A percentile compares a stretch with the other conserved stretches of the same genome.
Conservation (phyloP, 2,329 filamentous ascomycete genomes). For the Tolypocladium endophyticum region DNA sequence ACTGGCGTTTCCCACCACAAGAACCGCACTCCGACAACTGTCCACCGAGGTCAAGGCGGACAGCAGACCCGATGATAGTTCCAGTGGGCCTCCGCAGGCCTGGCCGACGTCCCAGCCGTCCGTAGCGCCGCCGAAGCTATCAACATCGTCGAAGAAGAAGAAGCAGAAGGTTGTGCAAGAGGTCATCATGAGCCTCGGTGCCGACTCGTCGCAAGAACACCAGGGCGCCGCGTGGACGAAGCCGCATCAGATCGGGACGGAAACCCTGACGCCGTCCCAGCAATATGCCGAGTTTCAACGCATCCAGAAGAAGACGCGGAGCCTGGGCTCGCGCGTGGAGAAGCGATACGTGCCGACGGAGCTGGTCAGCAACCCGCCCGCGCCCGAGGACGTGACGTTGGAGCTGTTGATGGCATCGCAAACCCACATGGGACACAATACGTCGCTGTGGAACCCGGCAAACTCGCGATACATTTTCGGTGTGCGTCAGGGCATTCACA, state of each 20-base stretch:
- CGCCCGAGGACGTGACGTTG: conserved; percentile 71
- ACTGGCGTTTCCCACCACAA: conserved; percentile 33
- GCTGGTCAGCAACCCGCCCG: conserved; percentile 62
- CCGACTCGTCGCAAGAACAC: conserved; percentile 23
- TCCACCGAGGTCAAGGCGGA: conserved; percentile 18
- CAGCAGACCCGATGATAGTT: not conserved
- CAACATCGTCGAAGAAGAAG: conserved; percentile 17
- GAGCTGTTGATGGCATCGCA: conserved; percentile 84
- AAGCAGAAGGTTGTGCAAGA: conserved; percentile 23
- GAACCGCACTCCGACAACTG: conserved; percentile 19
- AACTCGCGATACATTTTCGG: conserved; percentile 94
- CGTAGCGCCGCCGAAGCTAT: conserved; percentile 11
- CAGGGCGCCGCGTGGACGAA: conserved; percentile 21
- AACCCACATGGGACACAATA: conserved; percentile 82
- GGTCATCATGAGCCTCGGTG: conserved; percentile 21
- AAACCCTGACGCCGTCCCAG: conserved; percentile 24
- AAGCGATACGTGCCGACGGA: conserved; percentile 54
- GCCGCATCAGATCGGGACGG: conserved; percentile 17
- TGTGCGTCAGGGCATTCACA: conserved; percentile 76
- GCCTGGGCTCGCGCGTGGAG: conserved; percentile 37
- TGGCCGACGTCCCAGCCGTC: conserved; percentile 13
- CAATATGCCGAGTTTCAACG: conserved; percentile 28
- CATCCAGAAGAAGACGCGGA: conserved; percentile 30
- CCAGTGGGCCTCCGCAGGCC: conserved; percentile 5
- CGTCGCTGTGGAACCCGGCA: conserved; percentile 84